Evolutionary conservation across 1,284 basidiomycete species (phyloP).

Genomic region (Fomitopsis pinicola): DNA sequence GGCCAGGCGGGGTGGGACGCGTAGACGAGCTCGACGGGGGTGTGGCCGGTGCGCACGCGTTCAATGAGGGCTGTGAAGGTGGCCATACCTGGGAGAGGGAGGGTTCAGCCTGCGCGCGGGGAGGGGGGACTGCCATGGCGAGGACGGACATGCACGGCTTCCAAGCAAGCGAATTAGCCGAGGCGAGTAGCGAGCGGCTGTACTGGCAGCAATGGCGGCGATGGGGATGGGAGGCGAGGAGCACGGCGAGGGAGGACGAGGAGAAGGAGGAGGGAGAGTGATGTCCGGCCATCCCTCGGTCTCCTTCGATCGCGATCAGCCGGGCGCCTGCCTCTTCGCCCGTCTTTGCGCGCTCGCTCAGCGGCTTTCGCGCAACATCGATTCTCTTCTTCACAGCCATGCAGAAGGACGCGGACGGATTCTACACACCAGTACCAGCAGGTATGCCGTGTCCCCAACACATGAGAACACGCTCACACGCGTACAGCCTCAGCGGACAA

Average conservation of each 20-base stretch:
- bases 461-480: slow-evolving; percentile 1
- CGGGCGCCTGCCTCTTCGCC: no score
- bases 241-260: background rate
- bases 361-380: background rate
- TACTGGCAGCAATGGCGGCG: background rate
- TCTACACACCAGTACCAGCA: slow-evolving; percentile 47
- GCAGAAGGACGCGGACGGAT: slow-evolving; percentile 73
- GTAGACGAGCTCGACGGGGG: slow-evolving; percentile 51
- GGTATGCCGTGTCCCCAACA: slow-evolving; percentile 26
- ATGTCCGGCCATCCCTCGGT: background rate
- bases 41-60: slow-evolving; percentile 41
- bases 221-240: background rate
- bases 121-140: background rate
- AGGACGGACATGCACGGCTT: slow-evolving; percentile 4
- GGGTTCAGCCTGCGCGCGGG: background rate
- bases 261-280: background rate
- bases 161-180: background rate
- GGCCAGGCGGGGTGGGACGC: slow-evolving; percentile 57
- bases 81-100: slow-evolving; percentile 2
- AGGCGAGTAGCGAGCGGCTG: background rate
- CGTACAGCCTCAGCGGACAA: slow-evolving; percentile 6
- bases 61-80: slow-evolving; percentile 24
- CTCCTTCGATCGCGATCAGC: background rate
- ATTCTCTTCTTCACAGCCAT: slow-evolving; percentile 26
- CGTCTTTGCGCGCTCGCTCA: background rate